Evolutionary conservation across 768 basidiomycete species (phyloP).

Genomic region (Lyophyllum shimeji): DNA sequence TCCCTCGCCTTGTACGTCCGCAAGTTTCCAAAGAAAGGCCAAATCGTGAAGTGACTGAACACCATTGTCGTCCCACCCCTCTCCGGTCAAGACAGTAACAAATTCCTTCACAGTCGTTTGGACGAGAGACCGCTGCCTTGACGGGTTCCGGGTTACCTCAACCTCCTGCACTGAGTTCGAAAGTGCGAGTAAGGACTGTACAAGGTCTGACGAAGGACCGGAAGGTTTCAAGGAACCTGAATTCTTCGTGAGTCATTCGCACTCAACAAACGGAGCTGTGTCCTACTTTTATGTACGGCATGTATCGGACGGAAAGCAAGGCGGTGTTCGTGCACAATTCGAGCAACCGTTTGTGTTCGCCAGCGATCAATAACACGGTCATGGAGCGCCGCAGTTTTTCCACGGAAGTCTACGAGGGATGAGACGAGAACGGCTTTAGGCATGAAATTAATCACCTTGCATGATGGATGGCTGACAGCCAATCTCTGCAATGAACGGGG

Average conservation of each 20-base stretch:
- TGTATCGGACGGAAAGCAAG: constrained; percentile 16
- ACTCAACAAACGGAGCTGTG: neutral
- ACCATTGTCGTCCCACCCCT: constrained; percentile 25
- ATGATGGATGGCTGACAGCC: constrained; percentile 37
- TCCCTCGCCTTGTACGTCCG: constrained; percentile 30
- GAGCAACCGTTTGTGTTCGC: constrained; percentile 44
- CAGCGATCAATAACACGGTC: constrained; percentile 51
- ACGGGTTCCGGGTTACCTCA: constrained; percentile 41
- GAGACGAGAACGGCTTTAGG: neutral
- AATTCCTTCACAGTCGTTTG: constrained; percentile 40
- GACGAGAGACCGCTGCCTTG: constrained; percentile 33
- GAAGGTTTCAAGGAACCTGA: constrained; percentile 17
- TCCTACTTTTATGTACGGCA: constrained; percentile 23
- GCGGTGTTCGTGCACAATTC: constrained; percentile 28
- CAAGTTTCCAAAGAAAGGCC: constrained; percentile 45
- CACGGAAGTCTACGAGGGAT: constrained; percentile 46
- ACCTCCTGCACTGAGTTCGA: constrained; percentile 56
- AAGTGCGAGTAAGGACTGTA: constrained; percentile 54
- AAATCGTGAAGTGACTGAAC: constrained; percentile 44
- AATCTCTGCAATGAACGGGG: constrained; percentile 42
- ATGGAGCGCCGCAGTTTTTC: constrained; percentile 39
- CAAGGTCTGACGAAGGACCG: constrained; percentile 53
- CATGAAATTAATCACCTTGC: constrained; percentile 16
- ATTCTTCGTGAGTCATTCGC: neutral
- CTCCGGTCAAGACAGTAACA: constrained; percentile 32